Base-by-base conservation (phyloP, 495 filamentous ascomycete species). In the Penicillium nucicola region DNA sequence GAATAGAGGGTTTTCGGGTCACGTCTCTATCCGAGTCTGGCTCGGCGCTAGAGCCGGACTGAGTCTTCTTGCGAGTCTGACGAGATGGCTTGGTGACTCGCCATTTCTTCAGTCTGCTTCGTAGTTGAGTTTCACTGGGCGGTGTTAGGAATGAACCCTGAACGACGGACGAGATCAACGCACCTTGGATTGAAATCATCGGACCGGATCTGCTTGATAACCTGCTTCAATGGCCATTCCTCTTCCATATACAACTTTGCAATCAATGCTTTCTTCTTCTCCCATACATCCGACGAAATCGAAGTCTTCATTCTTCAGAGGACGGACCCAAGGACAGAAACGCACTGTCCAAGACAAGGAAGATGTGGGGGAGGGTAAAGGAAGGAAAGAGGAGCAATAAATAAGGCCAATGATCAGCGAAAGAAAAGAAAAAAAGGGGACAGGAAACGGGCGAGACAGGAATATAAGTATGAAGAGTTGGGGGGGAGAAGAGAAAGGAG, bases 181-280 rank as follows among this genome's bases (percentile, higher is more conserved):
- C 38, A 77, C 75, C 70, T 76, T 7, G 75, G 75, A 49, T 77
- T 70, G 56, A 77, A 77, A 47, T 77, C 71, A 19, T 70, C 68
- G 1, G 70, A 69, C 11, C 73, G 71, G 28, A 77, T 75, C 52
- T 74, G 66, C 53, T 76, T 76, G 47, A 76, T 76, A 37, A 77
- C 75, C 42, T 73, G 73, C 45, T 76, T 77, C 36, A 77, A 60
- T 3, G 75, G 72, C 71, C 71, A 76, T 68, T 74, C 72, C 35
- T 77, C 72, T 19, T 75, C 72, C 58, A 75, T 76, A 49, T 77
- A 77, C 34, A 77, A 56, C 28, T 68, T 66, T 33, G 72, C 65
- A 49, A 77, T 77, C 51, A 76, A 52, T 6, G 65, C 67, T 47
- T 74, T 77, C 62, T 76, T 76, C 56, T 66, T 71, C 60, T 77